Evolutionary conservation across 1,139 yeast genomes (phyloP).

Genomic region (Geotrichum reessii): DNA sequence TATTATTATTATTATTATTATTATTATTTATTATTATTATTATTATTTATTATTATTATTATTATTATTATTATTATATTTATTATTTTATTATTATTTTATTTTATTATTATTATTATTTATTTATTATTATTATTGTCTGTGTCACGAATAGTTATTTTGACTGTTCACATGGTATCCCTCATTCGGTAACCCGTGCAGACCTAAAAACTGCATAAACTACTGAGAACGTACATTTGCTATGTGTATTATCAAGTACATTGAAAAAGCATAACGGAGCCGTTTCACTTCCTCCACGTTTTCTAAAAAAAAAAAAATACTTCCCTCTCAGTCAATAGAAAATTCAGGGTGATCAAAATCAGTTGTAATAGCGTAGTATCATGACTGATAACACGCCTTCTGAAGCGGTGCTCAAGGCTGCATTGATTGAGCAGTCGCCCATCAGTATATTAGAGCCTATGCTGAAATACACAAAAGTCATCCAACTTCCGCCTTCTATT

Average conservation of each 20-base stretch:
- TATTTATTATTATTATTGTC: no score
- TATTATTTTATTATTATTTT: no score
- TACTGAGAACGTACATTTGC: not conserved
- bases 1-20: not conserved
- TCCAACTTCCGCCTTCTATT: conserved; percentile 50
- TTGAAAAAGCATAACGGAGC: not conserved
- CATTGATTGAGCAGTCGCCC: not conserved
- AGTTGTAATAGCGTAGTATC: not conserved
- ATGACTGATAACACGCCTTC: not conserved
- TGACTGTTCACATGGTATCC: not conserved
- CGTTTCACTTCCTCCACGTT: not conserved
- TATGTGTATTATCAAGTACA: not conserved
- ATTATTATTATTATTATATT: no score
- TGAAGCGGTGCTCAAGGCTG: not conserved
- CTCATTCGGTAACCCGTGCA: not conserved
- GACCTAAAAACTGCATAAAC: not conserved
- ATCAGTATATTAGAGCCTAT: conserved; percentile 50
- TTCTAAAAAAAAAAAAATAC: not conserved
- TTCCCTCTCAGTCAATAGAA: not conserved
- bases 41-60: not conserved
- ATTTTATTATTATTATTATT: no score
- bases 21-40: not conserved
- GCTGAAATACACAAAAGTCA: conserved; percentile 61
- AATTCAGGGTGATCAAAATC: not conserved
- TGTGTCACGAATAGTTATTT: no score